A percentile compares a stretch with the other conserved stretches of the same genome.
Evolutionary conservation across 176 grass and related monocot species (phyloP).

Genomic region (Thinopyrum elongatum): DNA sequence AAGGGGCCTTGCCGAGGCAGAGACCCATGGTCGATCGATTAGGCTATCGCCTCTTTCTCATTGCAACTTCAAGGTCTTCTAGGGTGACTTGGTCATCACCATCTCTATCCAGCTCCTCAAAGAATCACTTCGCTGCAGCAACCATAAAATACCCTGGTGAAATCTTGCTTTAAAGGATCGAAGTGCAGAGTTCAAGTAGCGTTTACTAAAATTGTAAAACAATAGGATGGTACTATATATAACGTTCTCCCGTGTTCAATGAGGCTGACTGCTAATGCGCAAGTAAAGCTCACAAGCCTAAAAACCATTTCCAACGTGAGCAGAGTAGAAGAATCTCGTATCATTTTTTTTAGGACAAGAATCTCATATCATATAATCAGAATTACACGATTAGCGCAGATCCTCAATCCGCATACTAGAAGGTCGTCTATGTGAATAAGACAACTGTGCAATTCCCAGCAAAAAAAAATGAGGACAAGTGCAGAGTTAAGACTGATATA

Average conservation of each 20-base stretch:
- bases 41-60: constrained; percentile 78
- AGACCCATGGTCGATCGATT: not conserved
- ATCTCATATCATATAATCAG: not conserved
- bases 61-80: constrained; percentile 91
- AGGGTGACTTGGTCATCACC: constrained; percentile 82
- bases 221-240: not conserved
- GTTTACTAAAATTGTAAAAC: not conserved
- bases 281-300: not conserved
- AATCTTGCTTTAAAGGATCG: not conserved
- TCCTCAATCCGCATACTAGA: not conserved
- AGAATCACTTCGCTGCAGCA: constrained; percentile 81
- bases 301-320: not conserved
- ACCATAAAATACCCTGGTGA: not conserved
- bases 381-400: not conserved
- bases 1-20: not conserved
- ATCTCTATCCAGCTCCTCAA: constrained; percentile 92
- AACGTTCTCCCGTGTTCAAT: not conserved
- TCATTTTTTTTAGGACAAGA: too few relatives aligned
- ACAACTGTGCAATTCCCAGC: not conserved
- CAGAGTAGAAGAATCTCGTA: too few relatives aligned
- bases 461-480: too few relatives aligned
- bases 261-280: not conserved
- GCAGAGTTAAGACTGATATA: too few relatives aligned
- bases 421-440: not conserved
- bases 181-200: not conserved